phyloP scores from a whole-genome alignment of 2,329 filamentous ascomycete species.

The Setomelanomma holmii region DNA sequence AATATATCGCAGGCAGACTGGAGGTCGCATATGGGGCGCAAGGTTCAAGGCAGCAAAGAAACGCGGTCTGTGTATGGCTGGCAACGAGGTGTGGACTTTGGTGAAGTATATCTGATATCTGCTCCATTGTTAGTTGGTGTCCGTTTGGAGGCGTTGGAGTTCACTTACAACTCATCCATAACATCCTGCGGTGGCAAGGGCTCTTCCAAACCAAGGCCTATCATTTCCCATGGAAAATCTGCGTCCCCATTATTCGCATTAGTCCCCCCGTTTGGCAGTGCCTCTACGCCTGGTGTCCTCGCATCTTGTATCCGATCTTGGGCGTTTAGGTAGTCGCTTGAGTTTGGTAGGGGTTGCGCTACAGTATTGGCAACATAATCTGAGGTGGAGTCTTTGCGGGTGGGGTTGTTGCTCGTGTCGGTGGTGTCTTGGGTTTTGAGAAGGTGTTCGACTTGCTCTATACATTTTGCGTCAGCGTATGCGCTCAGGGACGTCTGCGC shows the following conservation, averaged over 20 bases:
- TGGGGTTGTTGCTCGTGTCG: conserved; percentile 36
- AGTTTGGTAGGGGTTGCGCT: conserved; percentile 30
- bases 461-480: conserved; percentile 21
- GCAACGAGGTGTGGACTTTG: conserved; percentile 83
- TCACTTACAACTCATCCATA: conserved; percentile 79
- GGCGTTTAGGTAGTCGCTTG: conserved; percentile 24
- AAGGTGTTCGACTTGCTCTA: conserved; percentile 92
- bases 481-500: conserved; percentile 2
- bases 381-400: conserved; percentile 33
- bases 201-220: conserved; percentile 82
- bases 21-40: conserved; percentile 83
- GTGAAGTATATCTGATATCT: conserved; percentile 88
- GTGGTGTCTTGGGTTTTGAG: conserved; percentile 77
- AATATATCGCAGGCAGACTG: conserved; percentile 87
- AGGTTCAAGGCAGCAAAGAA: conserved; percentile 90
- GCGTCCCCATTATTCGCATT: conserved; percentile 25
- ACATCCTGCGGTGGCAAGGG: conserved; percentile 78
- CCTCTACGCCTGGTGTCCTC: conserved; percentile 24
- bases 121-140: conserved; percentile 17
- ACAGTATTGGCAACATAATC: conserved; percentile 43
- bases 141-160: not conserved
- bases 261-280: conserved; percentile 20
- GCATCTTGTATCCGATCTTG: conserved; percentile 18
- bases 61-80: conserved; percentile 87
- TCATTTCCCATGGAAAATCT: conserved; percentile 81